These are phyloP conservation scores for Gentiana straminea DNA, from an alignment of 257 asterid species.

Conservation along the genomic window DNA sequence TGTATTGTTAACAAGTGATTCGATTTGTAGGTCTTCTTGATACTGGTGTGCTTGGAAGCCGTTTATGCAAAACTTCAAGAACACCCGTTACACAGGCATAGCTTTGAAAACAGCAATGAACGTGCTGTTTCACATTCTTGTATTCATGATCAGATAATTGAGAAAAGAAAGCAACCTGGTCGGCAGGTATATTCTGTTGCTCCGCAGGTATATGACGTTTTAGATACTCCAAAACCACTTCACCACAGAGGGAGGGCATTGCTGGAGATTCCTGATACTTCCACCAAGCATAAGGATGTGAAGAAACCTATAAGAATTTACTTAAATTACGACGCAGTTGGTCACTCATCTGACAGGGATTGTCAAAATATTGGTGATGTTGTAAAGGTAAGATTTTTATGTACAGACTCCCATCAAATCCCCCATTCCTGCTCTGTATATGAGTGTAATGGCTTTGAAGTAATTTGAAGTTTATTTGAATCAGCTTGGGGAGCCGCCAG, in stretches of 20 bases:
- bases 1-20: neutral
- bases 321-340: slow-evolving; percentile 95
- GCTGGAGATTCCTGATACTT: slow-evolving; percentile 37
- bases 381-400: slow-evolving; percentile 59
- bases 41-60: slow-evolving; percentile 45
- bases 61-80: slow-evolving; percentile 35
- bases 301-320: slow-evolving; percentile 81
- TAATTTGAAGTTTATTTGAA: slow-evolving; percentile 14
- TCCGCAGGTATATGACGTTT: slow-evolving; percentile 58
- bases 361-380: slow-evolving; percentile 69
- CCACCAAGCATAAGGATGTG: slow-evolving; percentile 31
- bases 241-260: slow-evolving; percentile 55
- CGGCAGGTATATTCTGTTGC: slow-evolving; percentile 72
- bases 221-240: slow-evolving; percentile 28
- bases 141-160: slow-evolving; percentile 84
- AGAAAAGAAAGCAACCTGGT: slow-evolving; percentile 81
- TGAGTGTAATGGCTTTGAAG: neutral
- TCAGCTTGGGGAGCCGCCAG: slow-evolving; percentile 92
- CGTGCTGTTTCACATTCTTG: slow-evolving; percentile 60
- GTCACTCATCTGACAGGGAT: slow-evolving; percentile 94
- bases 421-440: neutral
- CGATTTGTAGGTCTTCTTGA: slow-evolving; percentile 43
- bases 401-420: neutral
- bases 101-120: slow-evolving; percentile 29
- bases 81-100: slow-evolving; percentile 30